Evolutionary conservation across 257 asterid species (phyloP).

Genomic region (Linderniella brevidens): DNA sequence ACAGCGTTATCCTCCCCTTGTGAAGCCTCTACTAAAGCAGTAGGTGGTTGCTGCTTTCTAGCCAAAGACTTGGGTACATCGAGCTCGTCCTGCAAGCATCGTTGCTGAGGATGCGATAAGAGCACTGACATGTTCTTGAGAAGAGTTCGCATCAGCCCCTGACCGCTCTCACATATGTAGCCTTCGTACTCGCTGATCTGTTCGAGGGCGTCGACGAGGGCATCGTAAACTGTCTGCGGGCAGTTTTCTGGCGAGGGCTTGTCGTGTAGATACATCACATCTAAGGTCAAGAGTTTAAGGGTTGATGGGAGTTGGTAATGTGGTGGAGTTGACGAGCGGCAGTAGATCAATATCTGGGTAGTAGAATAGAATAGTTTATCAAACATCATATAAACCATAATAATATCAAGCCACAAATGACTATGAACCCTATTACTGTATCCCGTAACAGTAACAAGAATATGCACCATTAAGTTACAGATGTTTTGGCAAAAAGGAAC

Average conservation of each 20-base stretch:
- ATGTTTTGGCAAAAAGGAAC: no score
- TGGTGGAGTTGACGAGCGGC: slow-evolving; percentile 70
- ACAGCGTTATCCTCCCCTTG: slow-evolving; percentile 32
- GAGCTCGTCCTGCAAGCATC: slow-evolving; percentile 63
- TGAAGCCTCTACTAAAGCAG: slow-evolving; percentile 20
- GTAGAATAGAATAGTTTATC: no score
- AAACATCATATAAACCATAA: no score
- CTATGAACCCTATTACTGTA: no score
- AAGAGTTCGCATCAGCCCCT: slow-evolving; percentile 63
- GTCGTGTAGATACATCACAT: slow-evolving; percentile 84
- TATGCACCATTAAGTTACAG: no score
- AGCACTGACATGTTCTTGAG: slow-evolving; percentile 60
- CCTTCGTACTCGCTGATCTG: slow-evolving; percentile 64
- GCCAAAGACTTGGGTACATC: slow-evolving; percentile 59
- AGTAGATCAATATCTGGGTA: slow-evolving; percentile 55
- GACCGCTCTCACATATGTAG: slow-evolving; percentile 80
- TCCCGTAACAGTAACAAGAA: no score
- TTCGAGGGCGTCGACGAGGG: slow-evolving; percentile 87
- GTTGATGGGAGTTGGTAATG: slow-evolving; percentile 44
- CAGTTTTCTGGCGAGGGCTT: slow-evolving; percentile 89
- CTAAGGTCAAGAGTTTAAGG: slow-evolving; percentile 71
- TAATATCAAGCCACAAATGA: slow-evolving; percentile 51
- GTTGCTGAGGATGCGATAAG: slow-evolving; percentile 79
- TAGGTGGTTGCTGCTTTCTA: no score
- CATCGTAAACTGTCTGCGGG: slow-evolving; percentile 74